These are phyloP conservation scores for Limtongozyma cylindracea DNA, from an alignment of 805 yeast species.

Conservation along the genomic window DNA sequence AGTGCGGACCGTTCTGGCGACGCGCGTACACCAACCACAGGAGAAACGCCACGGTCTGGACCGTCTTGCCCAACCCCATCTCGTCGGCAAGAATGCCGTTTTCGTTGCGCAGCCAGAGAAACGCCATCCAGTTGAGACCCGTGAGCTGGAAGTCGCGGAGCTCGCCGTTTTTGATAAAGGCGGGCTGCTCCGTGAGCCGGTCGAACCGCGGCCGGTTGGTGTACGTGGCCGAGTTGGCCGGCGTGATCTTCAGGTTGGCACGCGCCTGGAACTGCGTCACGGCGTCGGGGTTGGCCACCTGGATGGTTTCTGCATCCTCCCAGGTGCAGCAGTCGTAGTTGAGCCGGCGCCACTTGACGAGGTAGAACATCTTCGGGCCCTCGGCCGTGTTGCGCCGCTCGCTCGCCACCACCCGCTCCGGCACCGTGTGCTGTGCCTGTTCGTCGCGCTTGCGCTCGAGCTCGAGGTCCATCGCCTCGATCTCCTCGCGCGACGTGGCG, in stretches of 20 bases:
- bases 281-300: conserved; percentile 57
- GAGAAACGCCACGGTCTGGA: conserved; percentile 83
- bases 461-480: conserved; percentile 85
- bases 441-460: conserved; percentile 68
- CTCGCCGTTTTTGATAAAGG: conserved; percentile 73
- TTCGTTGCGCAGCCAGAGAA: conserved; percentile 91
- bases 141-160: conserved; percentile 93
- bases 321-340: conserved; percentile 92
- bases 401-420: conserved; percentile 75
- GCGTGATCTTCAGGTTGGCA: conserved; percentile 61
- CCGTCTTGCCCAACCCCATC: conserved; percentile 97
- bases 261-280: conserved; percentile 69
- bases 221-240: conserved; percentile 57
- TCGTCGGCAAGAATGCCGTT: conserved; percentile 96
- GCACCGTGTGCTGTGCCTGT: conserved; percentile 57
- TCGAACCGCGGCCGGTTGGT: conserved; percentile 68
- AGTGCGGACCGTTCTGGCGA: conserved; percentile 91
- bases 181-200: conserved; percentile 68
- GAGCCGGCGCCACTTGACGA: conserved; percentile 82
- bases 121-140: conserved; percentile 99
- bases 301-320: conserved; percentile 84
- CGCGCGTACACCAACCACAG: conserved; percentile 91
- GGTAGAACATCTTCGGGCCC: conserved; percentile 45
- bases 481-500: conserved; percentile 65
- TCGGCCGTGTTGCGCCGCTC: conserved; percentile 44